These are phyloP conservation scores for Isabelozyma rhagii DNA, from an alignment of 805 yeast species.

Conservation along the genomic window DNA sequence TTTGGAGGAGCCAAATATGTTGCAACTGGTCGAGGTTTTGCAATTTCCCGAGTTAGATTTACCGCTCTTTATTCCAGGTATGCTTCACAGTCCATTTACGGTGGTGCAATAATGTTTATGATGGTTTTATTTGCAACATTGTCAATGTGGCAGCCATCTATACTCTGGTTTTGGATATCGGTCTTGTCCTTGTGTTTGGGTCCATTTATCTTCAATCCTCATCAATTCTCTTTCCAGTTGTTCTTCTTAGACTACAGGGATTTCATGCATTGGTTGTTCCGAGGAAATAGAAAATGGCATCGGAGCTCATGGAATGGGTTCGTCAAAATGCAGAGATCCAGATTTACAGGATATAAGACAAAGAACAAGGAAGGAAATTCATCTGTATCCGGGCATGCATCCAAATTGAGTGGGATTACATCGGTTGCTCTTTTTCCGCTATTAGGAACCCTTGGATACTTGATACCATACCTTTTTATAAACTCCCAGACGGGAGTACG, in stretches of 20 bases:
- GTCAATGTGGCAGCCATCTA: constrained; percentile 77
- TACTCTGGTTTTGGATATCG: constrained; percentile 59
- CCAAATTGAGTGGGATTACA: constrained; percentile 10
- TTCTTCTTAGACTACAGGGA: constrained; percentile 50
- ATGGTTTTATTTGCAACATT: constrained; percentile 72
- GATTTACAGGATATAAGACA: constrained; percentile 23
- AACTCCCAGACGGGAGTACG: constrained; percentile 84
- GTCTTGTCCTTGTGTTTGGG: constrained; percentile 43
- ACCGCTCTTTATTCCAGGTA: constrained; percentile 70
- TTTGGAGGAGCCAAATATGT: constrained; percentile 92
- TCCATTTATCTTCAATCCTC: constrained; percentile 54
- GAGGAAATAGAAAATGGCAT: constrained; percentile 71
- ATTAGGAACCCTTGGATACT: constrained; percentile 15
- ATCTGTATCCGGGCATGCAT: constrained; percentile 3
- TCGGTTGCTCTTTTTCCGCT: constrained; percentile 16
- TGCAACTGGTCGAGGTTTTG: constrained; percentile 92
- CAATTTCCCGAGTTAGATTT: constrained; percentile 77
- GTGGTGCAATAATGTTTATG: constrained; percentile 68
- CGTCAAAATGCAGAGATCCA: constrained; percentile 30
- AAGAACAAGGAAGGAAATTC: background rate
- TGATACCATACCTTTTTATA: constrained; percentile 73
- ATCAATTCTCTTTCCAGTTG: constrained; percentile 46
- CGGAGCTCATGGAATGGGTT: constrained; percentile 77
- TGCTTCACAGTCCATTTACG: constrained; percentile 71
- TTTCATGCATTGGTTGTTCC: constrained; percentile 66